Conservation (phyloP, 192 early-diverging fungal genomes). For the Radiomyces spectabilis region DNA sequence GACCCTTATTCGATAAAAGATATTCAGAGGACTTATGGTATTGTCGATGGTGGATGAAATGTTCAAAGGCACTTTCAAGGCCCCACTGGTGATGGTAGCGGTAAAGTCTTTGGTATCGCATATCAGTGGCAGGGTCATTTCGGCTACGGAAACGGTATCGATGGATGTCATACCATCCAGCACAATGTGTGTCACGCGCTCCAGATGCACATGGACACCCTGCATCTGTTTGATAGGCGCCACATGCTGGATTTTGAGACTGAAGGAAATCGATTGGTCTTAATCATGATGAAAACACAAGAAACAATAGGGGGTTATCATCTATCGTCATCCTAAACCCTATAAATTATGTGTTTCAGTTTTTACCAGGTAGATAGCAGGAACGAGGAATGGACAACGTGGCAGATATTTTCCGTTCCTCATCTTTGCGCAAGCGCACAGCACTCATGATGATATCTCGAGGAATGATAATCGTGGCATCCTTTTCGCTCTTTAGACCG, state of each 20-base stretch:
- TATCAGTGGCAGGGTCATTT: not conserved
- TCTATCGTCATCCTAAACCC: too few species aligned
- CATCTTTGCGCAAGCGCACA: not conserved
- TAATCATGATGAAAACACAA: too few species aligned
- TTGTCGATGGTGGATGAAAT: not conserved
- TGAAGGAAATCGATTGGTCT: slow-evolving; percentile 5
- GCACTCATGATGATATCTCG: slow-evolving; percentile 1
- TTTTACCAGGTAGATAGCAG: slow-evolving; percentile 1
- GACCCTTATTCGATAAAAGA: not conserved
- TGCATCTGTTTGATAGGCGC: not conserved
- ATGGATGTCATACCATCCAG: not conserved
- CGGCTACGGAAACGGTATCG: not conserved
- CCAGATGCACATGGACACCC: not conserved
- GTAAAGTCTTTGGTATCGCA: not conserved
- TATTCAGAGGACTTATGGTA: not conserved
- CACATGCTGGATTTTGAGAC: not conserved
- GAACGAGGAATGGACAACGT: not conserved
- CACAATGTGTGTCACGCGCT: not conserved
- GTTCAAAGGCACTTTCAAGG: not conserved
- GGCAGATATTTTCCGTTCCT: not conserved
- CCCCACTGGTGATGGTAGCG: not conserved
- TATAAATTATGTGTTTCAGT: too few species aligned
- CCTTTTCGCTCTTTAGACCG: not conserved
- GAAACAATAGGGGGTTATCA: too few species aligned
- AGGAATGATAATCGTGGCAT: not conserved